phyloP scores from a whole-genome alignment of 2,329 filamentous ascomycete species.

The Cercospora brassicicola region DNA sequence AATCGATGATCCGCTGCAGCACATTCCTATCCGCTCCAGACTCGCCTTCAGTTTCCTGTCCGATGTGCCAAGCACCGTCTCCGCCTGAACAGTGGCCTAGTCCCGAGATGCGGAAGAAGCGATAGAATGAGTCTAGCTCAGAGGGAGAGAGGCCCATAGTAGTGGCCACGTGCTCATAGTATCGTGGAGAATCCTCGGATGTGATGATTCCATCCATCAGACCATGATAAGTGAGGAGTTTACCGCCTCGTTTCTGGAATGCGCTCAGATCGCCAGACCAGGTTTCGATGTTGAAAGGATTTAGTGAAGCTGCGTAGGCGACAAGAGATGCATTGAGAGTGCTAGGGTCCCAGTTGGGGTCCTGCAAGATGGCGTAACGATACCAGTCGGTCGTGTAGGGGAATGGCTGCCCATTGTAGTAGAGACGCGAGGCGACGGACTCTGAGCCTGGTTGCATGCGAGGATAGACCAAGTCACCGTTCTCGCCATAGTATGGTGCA shows the following conservation, averaged over 20 bases:
- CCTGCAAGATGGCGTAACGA: slow-evolving; percentile 51
- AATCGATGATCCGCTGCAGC: slow-evolving; percentile 47
- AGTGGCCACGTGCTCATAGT: slow-evolving; percentile 47
- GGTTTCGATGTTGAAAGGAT: slow-evolving; percentile 44
- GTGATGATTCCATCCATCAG: slow-evolving; percentile 44
- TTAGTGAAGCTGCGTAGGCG: slow-evolving; percentile 36
- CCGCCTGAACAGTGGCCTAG: slow-evolving; percentile 54
- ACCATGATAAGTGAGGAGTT: slow-evolving; percentile 49
- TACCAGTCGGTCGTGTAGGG: slow-evolving; percentile 50
- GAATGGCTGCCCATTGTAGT: slow-evolving; percentile 46
- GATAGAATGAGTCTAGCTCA: slow-evolving; percentile 55
- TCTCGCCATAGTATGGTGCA: slow-evolving; percentile 42
- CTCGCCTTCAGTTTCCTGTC: slow-evolving; percentile 33
- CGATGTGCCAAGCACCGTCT: slow-evolving; percentile 45
- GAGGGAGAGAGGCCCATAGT: slow-evolving; percentile 51
- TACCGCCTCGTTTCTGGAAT: slow-evolving; percentile 45
- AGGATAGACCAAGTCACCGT: slow-evolving; percentile 51
- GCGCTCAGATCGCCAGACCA: slow-evolving; percentile 46
- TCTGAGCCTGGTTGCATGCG: slow-evolving; percentile 53
- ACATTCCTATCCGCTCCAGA: slow-evolving; percentile 45
- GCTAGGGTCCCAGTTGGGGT: slow-evolving; percentile 45
- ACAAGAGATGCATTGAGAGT: slow-evolving; percentile 42
- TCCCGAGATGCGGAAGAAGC: slow-evolving; percentile 54
- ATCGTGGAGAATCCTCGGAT: slow-evolving; percentile 47
- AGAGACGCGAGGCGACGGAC: slow-evolving; percentile 34